These are phyloP conservation scores for Pyronema domesticum DNA, from an alignment of 495 filamentous ascomycete species.

Conservation along the genomic window DNA sequence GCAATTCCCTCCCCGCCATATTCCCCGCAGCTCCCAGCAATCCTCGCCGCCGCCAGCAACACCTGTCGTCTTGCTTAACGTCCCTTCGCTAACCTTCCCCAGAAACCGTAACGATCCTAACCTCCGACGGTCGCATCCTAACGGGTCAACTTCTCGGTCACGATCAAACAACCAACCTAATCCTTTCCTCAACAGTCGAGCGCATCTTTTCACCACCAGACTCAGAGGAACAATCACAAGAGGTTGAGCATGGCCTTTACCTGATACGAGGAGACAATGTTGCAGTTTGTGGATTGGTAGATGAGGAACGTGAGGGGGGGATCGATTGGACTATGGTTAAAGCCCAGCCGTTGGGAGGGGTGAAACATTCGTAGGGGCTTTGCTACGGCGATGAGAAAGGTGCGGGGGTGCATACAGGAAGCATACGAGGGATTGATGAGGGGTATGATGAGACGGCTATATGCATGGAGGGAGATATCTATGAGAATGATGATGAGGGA, in stretches of 20 bases:
- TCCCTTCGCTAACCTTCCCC: conserved; percentile 5
- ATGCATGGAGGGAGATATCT: too few species aligned
- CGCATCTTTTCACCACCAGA: conserved; percentile 56
- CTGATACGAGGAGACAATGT: conserved; percentile 90
- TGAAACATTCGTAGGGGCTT: conserved; percentile 46
- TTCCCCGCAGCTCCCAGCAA: conserved; percentile 2
- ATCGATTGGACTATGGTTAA: conserved; percentile 86
- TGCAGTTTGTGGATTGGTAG: conserved; percentile 71
- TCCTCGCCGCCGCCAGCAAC: too few species aligned
- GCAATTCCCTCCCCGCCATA: too few species aligned
- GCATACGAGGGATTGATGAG: neutral
- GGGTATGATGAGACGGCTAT: neutral
- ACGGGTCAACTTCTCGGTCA: conserved; percentile 68
- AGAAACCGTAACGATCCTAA: conserved; percentile 88
- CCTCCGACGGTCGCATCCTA: conserved; percentile 77
- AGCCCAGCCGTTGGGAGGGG: conserved; percentile 63
- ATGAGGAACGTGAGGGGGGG: conserved; percentile 67
- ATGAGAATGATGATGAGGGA: too few species aligned
- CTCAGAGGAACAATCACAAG: conserved; percentile 56
- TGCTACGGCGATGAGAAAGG: too few species aligned
- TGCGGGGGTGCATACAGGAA: neutral
- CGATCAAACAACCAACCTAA: conserved; percentile 85
- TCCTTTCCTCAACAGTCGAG: conserved; percentile 69
- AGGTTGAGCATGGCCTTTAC: conserved; percentile 75
- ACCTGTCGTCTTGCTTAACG: conserved; percentile 3